phyloP scores from a whole-genome alignment of 495 filamentous ascomycete species.

The Talaromyces proteolyticus region DNA sequence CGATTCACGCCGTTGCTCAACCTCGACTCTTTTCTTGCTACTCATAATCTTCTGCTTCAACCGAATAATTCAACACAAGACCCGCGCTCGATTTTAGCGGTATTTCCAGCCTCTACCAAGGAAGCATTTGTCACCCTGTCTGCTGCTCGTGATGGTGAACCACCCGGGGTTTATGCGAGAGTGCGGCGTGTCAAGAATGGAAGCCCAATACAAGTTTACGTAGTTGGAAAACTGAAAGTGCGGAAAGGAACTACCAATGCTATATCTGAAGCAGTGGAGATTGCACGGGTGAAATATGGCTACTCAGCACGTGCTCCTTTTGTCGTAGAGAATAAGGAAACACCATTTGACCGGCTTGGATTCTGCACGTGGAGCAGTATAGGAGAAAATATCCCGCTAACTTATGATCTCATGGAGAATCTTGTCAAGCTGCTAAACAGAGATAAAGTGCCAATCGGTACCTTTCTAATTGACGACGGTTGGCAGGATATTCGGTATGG shows the following conservation, averaged over 20 bases:
- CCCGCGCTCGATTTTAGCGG: background rate
- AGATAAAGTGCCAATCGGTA: background rate
- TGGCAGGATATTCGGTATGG: slow-evolving; percentile 3
- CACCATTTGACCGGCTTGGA: background rate
- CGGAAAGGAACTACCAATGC: background rate
- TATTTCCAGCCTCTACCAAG: background rate
- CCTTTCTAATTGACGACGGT: background rate
- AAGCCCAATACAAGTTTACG: background rate
- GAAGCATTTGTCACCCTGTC: background rate
- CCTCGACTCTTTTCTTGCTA: background rate
- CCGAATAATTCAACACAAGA: background rate
- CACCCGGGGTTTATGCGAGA: background rate
- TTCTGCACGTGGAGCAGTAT: slow-evolving; percentile 3
- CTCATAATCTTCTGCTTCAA: background rate
- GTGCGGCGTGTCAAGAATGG: background rate
- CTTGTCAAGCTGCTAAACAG: background rate
- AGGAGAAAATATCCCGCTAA: background rate
- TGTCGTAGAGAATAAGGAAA: background rate
- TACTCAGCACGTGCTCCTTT: background rate
- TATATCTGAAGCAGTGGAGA: background rate
- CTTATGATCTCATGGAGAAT: background rate
- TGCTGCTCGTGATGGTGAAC: background rate
- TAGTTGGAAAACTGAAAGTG: background rate
- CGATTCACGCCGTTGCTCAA: background rate
- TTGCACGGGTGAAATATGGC: slow-evolving; percentile 1